These are phyloP conservation scores for Fusarium praegraminearum DNA, from an alignment of 2,329 filamentous ascomycete genomes.

Conservation along the genomic window DNA sequence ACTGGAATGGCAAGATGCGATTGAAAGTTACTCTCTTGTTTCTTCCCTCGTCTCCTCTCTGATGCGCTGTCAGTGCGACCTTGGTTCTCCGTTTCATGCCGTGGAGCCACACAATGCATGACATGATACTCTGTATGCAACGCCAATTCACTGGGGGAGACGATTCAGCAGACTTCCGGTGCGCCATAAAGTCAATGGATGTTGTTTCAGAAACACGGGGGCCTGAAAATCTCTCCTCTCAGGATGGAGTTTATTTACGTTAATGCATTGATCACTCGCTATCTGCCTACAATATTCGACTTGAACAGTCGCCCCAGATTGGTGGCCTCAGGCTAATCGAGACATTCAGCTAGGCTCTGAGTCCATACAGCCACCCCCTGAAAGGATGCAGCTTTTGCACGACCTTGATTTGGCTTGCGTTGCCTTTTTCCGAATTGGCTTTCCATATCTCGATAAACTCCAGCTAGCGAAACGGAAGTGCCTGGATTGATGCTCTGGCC, in stretches of 20 bases:
- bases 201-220: slow-evolving; percentile 33
- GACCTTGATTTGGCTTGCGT: slow-evolving; percentile 18
- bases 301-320: slow-evolving; percentile 14
- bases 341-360: not conserved
- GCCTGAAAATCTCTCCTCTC: slow-evolving; percentile 7
- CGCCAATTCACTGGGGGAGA: slow-evolving; percentile 37
- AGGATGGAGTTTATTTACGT: slow-evolving; percentile 5
- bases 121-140: slow-evolving; percentile 19
- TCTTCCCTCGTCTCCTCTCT: slow-evolving; percentile 14
- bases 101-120: slow-evolving; percentile 46
- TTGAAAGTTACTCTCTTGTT: slow-evolving; percentile 10
- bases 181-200: slow-evolving; percentile 9
- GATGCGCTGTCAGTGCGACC: slow-evolving; percentile 48
- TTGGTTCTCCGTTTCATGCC: slow-evolving; percentile 37
- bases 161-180: slow-evolving; percentile 14
- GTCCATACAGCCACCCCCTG: slow-evolving; percentile 36
- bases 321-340: slow-evolving; percentile 25
- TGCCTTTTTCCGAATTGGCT: slow-evolving; percentile 26
- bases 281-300: not conserved
- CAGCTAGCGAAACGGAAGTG: slow-evolving; percentile 30
- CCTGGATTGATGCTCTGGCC: slow-evolving; percentile 37
- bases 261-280: slow-evolving; percentile 4
- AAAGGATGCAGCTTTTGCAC: slow-evolving; percentile 25
- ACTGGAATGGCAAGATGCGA: slow-evolving; percentile 9
- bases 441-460: slow-evolving; percentile 23